Base-by-base conservation (phyloP, 345 rosid species). In the Corymbia maculata region DNA sequence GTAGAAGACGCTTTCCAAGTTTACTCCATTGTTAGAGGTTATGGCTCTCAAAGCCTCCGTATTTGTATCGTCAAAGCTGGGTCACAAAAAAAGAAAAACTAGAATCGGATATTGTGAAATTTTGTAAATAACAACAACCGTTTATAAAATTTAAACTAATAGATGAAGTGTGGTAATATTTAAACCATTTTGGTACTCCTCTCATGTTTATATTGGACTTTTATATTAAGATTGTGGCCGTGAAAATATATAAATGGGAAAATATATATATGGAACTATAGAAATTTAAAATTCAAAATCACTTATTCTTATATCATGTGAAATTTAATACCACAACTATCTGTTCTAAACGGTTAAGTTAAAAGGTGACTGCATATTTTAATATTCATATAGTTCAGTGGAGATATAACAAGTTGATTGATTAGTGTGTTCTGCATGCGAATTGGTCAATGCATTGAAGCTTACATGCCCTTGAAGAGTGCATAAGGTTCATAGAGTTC, bases 21-120 rank as follows among this genome's bases (percentile, higher is more conserved):
- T 91, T 12, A 15, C 32, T 24, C 87, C 91, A 9, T 17, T 75
- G 51, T 88, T 3, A 14, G 8, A 82, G 1, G 89, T 87, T 26
- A 68, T 90, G 30, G 85, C 88, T 70, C 91, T 52, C 84, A 92
- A 66, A 21, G 70, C 88, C 57, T 89, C 90, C 0, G 89, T 85
- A 87, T 93, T 94, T 49, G 89, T 88, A 68, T 93, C 94, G 88
- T 91, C 93, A 64, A 94, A 93, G 30, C 94, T 94, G 90, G 42
- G 52, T 7, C 4, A 44, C 21, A 13, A 28, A 6, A 49, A 30
- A 16, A n/a, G 1, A 3, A 12, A 6, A 19, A 53, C 1, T 2
- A 7, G 24, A 21, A 11, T 5, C 13, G n/a, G 13, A 51, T 32
- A 42, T 19, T 6, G 2, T 15, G 1, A 66, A 15, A n/a, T 21